phyloP scores from a whole-genome alignment of 148 eudicot species.

The Rhododendron vialii region DNA sequence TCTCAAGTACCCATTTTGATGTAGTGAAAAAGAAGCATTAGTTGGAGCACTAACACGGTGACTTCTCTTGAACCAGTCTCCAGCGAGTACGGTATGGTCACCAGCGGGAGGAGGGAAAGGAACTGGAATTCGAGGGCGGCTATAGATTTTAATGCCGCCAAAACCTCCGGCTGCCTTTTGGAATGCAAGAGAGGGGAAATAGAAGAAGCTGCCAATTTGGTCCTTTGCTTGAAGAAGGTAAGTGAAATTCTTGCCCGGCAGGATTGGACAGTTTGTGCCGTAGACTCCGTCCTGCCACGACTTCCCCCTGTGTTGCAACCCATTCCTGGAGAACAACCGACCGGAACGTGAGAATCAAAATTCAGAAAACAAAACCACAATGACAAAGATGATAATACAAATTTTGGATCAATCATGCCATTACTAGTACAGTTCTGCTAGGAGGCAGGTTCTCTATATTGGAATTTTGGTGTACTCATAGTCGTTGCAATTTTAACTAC shows the following conservation, averaged over 20 bases:
- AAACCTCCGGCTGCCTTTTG: conserved; percentile 92
- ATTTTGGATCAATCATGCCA: not conserved
- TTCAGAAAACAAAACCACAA: conserved; percentile 3
- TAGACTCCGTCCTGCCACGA: conserved; percentile 88
- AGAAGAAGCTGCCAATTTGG: conserved; percentile 87
- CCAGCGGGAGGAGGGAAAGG: conserved; percentile 84
- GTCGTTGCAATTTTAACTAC: not conserved
- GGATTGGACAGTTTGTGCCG: conserved; percentile 92
- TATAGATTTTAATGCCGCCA: conserved; percentile 65
- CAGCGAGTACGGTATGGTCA: conserved; percentile 75
- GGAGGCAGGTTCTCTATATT: not conserved
- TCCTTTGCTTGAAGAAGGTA: conserved; percentile 91
- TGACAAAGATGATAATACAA: not conserved
- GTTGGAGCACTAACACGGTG: conserved; percentile 48
- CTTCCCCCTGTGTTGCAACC: conserved; percentile 79
- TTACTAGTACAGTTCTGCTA: not conserved
- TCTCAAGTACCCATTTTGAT: not conserved
- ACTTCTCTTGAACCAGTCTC: conserved; percentile 86
- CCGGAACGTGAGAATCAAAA: not conserved
- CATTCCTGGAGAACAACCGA: conserved; percentile 51
- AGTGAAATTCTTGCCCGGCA: conserved; percentile 73
- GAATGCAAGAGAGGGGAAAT: conserved; percentile 76
- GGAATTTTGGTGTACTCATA: not conserved
- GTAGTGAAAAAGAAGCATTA: not conserved
- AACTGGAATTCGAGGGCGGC: conserved; percentile 86